Percentiles rank a stretch among this genome's conserved stretches.
phyloP scores from a whole-genome alignment of 2,329 filamentous ascomycete genomes.

The Epichloe hybrida region DNA sequence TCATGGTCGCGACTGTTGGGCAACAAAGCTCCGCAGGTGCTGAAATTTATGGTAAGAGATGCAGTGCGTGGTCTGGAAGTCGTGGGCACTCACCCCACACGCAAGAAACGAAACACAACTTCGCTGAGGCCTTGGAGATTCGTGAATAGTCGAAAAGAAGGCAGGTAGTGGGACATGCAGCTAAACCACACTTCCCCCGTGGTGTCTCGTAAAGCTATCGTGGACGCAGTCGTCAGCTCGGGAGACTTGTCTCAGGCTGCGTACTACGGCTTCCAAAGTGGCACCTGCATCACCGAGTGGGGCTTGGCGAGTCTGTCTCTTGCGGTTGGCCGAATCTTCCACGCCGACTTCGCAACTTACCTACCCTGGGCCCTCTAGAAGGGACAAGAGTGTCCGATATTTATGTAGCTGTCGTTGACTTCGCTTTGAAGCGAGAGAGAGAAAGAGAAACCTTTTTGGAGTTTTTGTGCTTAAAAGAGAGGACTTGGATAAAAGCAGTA shows the following conservation, averaged over 20 bases:
- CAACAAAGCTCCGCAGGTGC: conserved; percentile 1
- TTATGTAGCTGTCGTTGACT: not conserved
- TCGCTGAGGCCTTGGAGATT: not conserved
- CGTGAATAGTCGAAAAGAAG: not conserved
- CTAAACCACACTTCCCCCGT: no score
- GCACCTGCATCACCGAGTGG: conserved; percentile 1
- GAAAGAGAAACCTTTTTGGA: no score
- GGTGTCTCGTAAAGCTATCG: not conserved
- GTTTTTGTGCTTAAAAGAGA: not conserved
- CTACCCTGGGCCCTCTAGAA: not conserved
- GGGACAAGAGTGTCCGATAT: not conserved
- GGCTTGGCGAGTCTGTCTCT: not conserved
- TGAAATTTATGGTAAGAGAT: conserved; percentile 1
- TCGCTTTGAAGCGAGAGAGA: no score
- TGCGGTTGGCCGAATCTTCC: not conserved
- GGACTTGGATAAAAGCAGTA: not conserved
- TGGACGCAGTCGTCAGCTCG: not conserved
- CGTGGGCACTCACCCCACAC: not conserved
- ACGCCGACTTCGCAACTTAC: not conserved
- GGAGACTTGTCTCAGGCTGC: not conserved
- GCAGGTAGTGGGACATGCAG: not conserved
- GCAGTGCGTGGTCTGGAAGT: not conserved
- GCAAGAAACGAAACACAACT: not conserved
- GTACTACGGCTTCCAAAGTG: no score
- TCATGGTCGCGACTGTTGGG: conserved; percentile 11